Percentiles rank a stretch among this genome's conserved stretches.
Conservation (phyloP, 179 eudicot genomes). For the Patellifolia procumbens region DNA sequence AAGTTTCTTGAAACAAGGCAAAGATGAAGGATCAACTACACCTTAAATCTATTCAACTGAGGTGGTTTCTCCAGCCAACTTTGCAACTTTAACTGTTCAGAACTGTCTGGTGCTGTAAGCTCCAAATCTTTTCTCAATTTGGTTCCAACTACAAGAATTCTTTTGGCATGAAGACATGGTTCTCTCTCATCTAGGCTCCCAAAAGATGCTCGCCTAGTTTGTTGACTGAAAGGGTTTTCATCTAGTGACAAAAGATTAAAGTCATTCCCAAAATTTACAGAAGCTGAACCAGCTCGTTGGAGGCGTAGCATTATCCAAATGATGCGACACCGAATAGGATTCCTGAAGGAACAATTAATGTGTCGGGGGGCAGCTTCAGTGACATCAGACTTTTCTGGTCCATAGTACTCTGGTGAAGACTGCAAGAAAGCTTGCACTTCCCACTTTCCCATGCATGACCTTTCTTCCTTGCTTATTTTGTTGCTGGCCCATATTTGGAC, state of each 20-base stretch:
- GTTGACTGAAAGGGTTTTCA: conserved; percentile 77
- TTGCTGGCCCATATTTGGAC: conserved; percentile 97
- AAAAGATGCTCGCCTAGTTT: conserved; percentile 70
- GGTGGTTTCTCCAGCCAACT: conserved; percentile 84
- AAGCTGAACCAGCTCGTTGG: conserved; percentile 71
- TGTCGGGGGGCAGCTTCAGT: conserved; percentile 58
- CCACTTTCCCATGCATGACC: conserved; percentile 90
- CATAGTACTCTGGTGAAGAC: conserved; percentile 76
- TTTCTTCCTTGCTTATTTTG: conserved; percentile 80
- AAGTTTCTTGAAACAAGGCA: not conserved
- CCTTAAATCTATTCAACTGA: conserved; percentile 87
- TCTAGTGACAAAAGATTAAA: conserved; percentile 75
- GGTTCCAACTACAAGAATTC: conserved; percentile 71
- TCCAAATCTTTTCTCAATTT: conserved; percentile 51
- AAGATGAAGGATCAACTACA: conserved; percentile 28
- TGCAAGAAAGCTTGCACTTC: conserved; percentile 63
- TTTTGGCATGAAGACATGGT: conserved; percentile 84
- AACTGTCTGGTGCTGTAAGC: conserved; percentile 47
- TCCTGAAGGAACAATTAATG: conserved; percentile 66
- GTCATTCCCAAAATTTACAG: conserved; percentile 63
- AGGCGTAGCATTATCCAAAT: conserved; percentile 79
- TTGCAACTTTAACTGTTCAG: conserved; percentile 64
- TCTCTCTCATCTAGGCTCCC: conserved; percentile 66
- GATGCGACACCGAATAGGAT: conserved; percentile 80
- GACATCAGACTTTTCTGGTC: conserved; percentile 55